phyloP scores from a whole-genome alignment of 139 green algal genomes.

The Micromonas commoda region DNA sequence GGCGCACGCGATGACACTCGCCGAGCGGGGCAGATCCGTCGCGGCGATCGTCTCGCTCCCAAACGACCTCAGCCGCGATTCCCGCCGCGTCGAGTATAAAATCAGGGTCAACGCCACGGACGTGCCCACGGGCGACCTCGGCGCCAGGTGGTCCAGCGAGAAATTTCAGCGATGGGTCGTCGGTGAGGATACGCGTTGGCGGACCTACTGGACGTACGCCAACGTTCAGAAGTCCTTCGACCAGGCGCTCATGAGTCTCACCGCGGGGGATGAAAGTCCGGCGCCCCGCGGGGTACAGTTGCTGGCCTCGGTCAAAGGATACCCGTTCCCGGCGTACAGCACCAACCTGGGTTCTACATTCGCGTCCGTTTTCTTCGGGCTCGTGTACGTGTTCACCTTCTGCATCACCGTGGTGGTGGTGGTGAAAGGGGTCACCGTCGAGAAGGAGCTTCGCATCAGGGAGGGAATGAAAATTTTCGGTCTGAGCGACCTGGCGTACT shows the following conservation, averaged over 20 bases:
- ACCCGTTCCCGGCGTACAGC: constrained; percentile 16
- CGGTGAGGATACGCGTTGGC: neutral
- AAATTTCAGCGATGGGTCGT: neutral
- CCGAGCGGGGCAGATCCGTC: neutral
- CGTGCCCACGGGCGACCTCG: neutral
- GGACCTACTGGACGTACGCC: constrained; percentile 1
- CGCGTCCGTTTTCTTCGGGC: constrained; percentile 23
- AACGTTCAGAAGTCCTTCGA: constrained; percentile 22
- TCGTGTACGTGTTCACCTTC: constrained; percentile 32
- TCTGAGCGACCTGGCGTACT: constrained; percentile 24
- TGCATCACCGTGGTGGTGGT: neutral
- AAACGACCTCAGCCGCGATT: neutral
- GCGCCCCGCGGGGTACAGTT: neutral
- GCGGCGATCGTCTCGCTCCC: neutral
- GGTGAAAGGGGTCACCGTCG: constrained; percentile 24
- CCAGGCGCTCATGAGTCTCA: constrained; percentile 11
- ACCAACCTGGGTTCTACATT: constrained; percentile 21
- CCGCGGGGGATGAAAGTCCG: neutral
- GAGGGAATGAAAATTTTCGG: constrained; percentile 38
- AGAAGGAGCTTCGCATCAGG: constrained; percentile 32
- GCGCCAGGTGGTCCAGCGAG: neutral
- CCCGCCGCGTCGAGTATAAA: neutral
- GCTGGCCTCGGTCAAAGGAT: constrained; percentile 20
- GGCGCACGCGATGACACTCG: neutral
- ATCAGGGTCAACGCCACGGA: neutral